Evolutionary conservation across 352 stramenopile species (phyloP).

Genomic region (Globisporangium parvum): DNA sequence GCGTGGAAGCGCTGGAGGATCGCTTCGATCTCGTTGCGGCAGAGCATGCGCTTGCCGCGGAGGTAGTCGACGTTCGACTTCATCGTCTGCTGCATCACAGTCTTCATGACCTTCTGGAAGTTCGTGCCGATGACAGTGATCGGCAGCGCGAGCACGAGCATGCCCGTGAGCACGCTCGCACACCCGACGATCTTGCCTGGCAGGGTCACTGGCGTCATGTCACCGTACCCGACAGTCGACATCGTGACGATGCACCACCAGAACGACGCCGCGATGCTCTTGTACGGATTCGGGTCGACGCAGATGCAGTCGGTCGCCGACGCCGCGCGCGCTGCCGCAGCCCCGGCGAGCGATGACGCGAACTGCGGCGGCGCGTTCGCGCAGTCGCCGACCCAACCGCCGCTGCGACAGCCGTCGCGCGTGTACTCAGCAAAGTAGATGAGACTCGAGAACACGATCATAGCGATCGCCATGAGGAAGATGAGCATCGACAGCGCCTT

Average conservation of each 20-base stretch:
- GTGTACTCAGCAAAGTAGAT: slow-evolving; percentile 84
- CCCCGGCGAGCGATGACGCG: slow-evolving; percentile 19
- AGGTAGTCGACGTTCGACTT: slow-evolving; percentile 74
- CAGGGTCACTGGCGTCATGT: slow-evolving; percentile 77
- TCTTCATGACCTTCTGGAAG: slow-evolving; percentile 85
- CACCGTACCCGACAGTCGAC: slow-evolving; percentile 87
- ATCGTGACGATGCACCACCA: slow-evolving; percentile 92
- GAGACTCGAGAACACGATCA: slow-evolving; percentile 79
- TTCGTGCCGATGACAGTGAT: slow-evolving; percentile 89
- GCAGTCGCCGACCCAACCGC: slow-evolving; percentile 56
- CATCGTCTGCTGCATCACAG: slow-evolving; percentile 69
- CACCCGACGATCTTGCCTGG: slow-evolving; percentile 67
- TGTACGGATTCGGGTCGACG: slow-evolving; percentile 79
- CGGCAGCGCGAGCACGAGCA: slow-evolving; percentile 84
- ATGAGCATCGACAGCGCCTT: slow-evolving; percentile 84
- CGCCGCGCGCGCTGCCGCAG: slow-evolving; percentile 13
- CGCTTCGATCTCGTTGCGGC: slow-evolving; percentile 64
- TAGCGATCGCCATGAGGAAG: slow-evolving; percentile 81
- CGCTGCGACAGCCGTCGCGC: slow-evolving; percentile 44
- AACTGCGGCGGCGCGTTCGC: slow-evolving; percentile 2
- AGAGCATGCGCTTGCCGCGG: slow-evolving; percentile 65
- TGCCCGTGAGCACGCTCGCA: slow-evolving; percentile 68
- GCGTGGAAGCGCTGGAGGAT: slow-evolving; percentile 69
- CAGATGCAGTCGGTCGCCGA: slow-evolving; percentile 31
- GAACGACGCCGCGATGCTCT: slow-evolving; percentile 71